These are phyloP conservation scores for Acacia concinna DNA, from an alignment of 331 rosid species.

Conservation along the genomic window DNA sequence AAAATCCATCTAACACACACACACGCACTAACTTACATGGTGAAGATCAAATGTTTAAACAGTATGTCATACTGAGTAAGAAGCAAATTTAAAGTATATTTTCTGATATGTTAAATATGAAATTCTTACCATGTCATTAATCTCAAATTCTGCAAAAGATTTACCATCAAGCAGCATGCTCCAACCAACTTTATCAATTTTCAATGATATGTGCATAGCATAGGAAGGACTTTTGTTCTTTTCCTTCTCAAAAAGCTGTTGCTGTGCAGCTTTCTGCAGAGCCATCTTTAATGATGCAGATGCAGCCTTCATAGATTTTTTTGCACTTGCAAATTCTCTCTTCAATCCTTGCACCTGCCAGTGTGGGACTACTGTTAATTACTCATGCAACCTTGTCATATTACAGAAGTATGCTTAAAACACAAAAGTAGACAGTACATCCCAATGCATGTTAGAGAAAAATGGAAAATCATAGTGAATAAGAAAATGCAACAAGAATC, in stretches of 20 bases:
- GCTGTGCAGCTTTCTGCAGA: conserved; percentile 80
- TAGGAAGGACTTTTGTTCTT: conserved; percentile 87
- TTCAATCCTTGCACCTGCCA: conserved; percentile 89
- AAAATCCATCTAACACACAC: not conserved
- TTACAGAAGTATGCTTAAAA: conserved; percentile 10
- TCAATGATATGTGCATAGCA: conserved; percentile 86
- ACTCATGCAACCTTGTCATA: conserved; percentile 24
- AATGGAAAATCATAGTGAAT: not conserved
- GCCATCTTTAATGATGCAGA: conserved; percentile 69
- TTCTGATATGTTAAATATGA: conserved; percentile 8
- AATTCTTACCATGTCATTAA: conserved; percentile 91
- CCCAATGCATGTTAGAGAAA: conserved; percentile 1
- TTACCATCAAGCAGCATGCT: conserved; percentile 97
- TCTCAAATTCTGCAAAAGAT: conserved; percentile 91
- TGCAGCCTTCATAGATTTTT: conserved; percentile 74
- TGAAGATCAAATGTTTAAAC: conserved; percentile 20
- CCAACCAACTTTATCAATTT: conserved; percentile 92
- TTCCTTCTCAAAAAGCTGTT: conserved; percentile 82
- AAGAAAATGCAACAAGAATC: conserved; percentile 2
- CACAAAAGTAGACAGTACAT: conserved; percentile 12
- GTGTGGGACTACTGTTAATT: conserved; percentile 31
- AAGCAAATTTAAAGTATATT: conserved; percentile 16
- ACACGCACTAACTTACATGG: not conserved
- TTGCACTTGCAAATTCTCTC: conserved; percentile 68
- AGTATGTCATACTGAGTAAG: not conserved